Conservation (phyloP, 129 eudicot species). For the Chrysanthemum makinoi region DNA sequence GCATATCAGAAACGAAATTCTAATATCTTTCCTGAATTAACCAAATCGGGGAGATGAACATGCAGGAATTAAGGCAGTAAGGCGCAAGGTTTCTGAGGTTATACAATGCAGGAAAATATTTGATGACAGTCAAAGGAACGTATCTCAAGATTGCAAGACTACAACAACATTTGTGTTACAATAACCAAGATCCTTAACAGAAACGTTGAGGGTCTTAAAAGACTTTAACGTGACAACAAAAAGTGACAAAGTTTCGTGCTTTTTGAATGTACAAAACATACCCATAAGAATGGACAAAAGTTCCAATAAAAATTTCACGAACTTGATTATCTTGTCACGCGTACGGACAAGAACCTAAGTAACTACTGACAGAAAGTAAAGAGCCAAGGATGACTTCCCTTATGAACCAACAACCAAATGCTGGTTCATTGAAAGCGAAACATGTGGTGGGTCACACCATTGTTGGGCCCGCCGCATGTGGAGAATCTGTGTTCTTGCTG, state of each 20-base stretch:
- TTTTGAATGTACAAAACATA: constrained; percentile 8
- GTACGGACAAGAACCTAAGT: constrained; percentile 17
- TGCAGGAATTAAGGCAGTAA: no score
- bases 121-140: no score
- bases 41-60: no score
- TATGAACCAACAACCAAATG: constrained; percentile 29
- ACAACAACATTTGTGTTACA: background rate
- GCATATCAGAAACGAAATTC: no score
- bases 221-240: background rate
- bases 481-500: constrained; percentile 43
- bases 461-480: constrained; percentile 24
- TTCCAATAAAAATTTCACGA: background rate
- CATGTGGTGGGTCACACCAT: constrained; percentile 37
- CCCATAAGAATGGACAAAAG: constrained; percentile 1
- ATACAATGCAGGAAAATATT: no score
- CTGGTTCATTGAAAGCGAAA: constrained; percentile 29
- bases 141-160: background rate
- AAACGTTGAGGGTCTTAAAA: no score
- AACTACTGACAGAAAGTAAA: constrained; percentile 37
- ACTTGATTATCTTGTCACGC: constrained; percentile 10
- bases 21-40: no score
- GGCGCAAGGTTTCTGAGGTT: no score
- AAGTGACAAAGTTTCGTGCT: constrained; percentile 3
- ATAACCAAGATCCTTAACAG: no score
- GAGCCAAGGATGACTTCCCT: constrained; percentile 98